Evolutionary conservation across 2,329 filamentous ascomycete genomes (phyloP).

Genomic region (Pestalotiopsis sp.): DNA sequence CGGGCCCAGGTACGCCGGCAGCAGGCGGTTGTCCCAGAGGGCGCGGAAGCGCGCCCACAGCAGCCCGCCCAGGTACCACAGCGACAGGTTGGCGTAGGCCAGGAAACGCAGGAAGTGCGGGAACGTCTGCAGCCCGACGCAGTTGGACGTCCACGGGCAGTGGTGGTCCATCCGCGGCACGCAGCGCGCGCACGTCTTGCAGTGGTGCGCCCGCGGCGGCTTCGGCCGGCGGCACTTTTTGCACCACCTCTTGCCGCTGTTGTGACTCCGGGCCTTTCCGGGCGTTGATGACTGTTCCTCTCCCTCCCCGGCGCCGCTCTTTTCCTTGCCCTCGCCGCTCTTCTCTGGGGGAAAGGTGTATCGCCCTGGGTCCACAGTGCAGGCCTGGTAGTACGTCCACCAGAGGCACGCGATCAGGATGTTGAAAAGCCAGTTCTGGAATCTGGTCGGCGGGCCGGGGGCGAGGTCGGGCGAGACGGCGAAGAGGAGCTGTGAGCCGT

Average conservation of each 20-base stretch:
- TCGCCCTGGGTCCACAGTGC: conserved; percentile 59
- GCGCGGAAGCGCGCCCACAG: conserved; percentile 60
- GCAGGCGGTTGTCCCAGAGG: conserved; percentile 66
- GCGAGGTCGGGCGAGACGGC: conserved; percentile 58
- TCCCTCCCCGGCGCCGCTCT: conserved; percentile 14
- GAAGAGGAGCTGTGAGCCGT: conserved; percentile 74
- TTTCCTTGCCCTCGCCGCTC: conserved; percentile 5
- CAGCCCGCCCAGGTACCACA: conserved; percentile 63
- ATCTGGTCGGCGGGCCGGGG: conserved; percentile 60
- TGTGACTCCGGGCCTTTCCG: neutral
- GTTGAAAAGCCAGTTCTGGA: conserved; percentile 69
- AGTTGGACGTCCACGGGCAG: conserved; percentile 84
- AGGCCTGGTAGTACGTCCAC: conserved; percentile 68
- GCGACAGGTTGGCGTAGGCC: conserved; percentile 65
- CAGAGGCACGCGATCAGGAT: conserved; percentile 63
- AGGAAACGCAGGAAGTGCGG: conserved; percentile 84
- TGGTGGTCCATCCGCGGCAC: conserved; percentile 86
- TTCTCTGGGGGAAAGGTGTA: conserved; percentile 45
- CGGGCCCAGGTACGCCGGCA: conserved; percentile 77
- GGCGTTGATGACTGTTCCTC: conserved; percentile 13
- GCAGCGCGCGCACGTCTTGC: conserved; percentile 73
- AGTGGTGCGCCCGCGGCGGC: conserved; percentile 80
- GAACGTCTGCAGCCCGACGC: conserved; percentile 79
- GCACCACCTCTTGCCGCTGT: conserved; percentile 62
- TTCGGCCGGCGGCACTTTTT: conserved; percentile 75